Conservation (phyloP, 2,329 filamentous ascomycete genomes). For the Leptographium galeiforme region DNA sequence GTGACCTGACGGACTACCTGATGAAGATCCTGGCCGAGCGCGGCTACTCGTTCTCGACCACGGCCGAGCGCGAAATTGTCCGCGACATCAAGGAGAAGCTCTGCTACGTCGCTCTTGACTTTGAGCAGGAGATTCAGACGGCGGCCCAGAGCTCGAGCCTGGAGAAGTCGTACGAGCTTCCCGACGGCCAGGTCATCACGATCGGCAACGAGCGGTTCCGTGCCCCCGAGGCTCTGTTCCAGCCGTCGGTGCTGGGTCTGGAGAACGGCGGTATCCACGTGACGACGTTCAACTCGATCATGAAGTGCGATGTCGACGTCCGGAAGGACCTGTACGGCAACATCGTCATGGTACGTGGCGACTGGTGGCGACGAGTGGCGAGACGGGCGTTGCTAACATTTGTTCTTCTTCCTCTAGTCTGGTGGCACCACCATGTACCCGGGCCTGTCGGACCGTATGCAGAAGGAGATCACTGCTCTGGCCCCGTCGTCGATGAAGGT, state of each 20-base stretch:
- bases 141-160: constrained; percentile 96
- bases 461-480: constrained; percentile 99
- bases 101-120: constrained; percentile 99
- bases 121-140: constrained; percentile 99
- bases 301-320: constrained; percentile 99
- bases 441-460: constrained; percentile 99
- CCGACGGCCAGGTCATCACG: constrained; percentile 97
- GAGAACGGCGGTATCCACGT: constrained; percentile 98
- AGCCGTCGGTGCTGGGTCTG: constrained; percentile 94
- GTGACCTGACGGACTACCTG: constrained; percentile 99
- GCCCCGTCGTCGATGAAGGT: constrained; percentile 99
- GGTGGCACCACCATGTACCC: constrained; percentile 99
- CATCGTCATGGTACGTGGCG: constrained; percentile 90
- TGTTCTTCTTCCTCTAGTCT: constrained; percentile 47
- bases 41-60: constrained; percentile 99
- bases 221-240: constrained; percentile 98
- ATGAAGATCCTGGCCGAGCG: constrained; percentile 99
- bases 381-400: constrained; percentile 18
- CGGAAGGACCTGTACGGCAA: constrained; percentile 99
- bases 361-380: neutral
- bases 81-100: constrained; percentile 99
- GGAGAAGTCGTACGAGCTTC: constrained; percentile 99
- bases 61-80: constrained; percentile 99
- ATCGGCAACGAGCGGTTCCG: constrained; percentile 99
- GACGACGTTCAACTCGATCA: constrained; percentile 99